A percentile compares a stretch with the other conserved stretches of the same genome.
These are phyloP conservation scores for Corylus heterophylla DNA, from an alignment of 306 rosid species.

Conservation along the genomic window DNA sequence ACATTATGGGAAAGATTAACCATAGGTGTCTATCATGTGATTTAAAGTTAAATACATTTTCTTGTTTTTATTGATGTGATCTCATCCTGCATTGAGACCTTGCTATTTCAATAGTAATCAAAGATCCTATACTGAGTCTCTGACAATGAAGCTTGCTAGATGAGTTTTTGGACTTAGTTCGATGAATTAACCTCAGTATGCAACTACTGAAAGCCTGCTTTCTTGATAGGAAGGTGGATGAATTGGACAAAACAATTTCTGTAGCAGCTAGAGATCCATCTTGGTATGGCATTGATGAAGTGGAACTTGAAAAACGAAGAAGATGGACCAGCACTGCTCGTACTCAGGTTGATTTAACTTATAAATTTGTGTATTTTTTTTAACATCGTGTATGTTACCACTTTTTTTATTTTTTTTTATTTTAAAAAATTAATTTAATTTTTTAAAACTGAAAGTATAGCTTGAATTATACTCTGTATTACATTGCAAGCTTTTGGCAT, in stretches of 20 bases:
- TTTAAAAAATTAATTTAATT: too few species aligned
- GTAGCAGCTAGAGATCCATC: slow-evolving; percentile 94
- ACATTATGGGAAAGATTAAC: background rate
- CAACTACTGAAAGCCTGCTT: slow-evolving; percentile 58
- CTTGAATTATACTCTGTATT: background rate
- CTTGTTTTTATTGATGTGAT: slow-evolving; percentile 9
- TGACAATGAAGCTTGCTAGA: background rate
- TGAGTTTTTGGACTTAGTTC: slow-evolving; percentile 4
- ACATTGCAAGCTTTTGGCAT: slow-evolving; percentile 7
- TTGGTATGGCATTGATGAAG: slow-evolving; percentile 83
- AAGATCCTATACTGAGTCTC: background rate
- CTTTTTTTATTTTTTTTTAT: too few species aligned
- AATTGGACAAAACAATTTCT: slow-evolving; percentile 85
- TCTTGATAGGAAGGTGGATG: slow-evolving; percentile 98
- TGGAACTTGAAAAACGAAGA: slow-evolving; percentile 85
- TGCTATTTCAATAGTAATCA: background rate
- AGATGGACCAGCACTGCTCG: slow-evolving; percentile 89
- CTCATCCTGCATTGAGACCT: background rate
- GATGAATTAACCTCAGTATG: slow-evolving; percentile 10
- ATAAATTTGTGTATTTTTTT: too few species aligned
- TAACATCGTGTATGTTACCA: too few species aligned
- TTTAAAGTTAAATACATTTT: slow-evolving; percentile 3
- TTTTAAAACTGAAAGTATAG: background rate
- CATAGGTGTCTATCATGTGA: background rate
- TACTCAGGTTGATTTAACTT: slow-evolving; percentile 44